Evolutionary conservation across 768 basidiomycete species (phyloP).

Genomic region (Kwoniella sp.): DNA sequence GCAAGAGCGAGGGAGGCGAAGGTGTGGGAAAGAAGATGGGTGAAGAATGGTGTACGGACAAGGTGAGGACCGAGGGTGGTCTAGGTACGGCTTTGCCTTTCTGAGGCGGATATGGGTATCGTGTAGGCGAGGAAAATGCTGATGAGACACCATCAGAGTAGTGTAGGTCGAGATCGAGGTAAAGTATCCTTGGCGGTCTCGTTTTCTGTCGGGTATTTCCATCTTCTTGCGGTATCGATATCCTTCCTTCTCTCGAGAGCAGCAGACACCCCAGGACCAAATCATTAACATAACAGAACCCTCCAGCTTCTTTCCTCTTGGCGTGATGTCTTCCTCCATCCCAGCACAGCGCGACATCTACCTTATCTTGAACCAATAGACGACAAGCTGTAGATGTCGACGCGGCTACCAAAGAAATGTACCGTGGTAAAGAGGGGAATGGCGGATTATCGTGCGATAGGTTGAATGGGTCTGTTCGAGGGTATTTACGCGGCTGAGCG

Average conservation of each 20-base stretch:
- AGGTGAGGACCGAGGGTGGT: conserved; percentile 60
- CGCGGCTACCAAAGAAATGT: conserved; percentile 73
- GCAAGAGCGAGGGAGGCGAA: conserved; percentile 43
- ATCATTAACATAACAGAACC: conserved; percentile 94
- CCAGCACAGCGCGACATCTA: conserved; percentile 78
- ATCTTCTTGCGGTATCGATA: not conserved
- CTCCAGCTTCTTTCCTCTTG: conserved; percentile 72
- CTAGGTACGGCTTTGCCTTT: conserved; percentile 38
- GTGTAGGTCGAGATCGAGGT: conserved; percentile 89
- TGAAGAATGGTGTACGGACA: conserved; percentile 77
- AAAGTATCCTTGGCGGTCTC: conserved; percentile 66
- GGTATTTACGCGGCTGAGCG: conserved; percentile 30
- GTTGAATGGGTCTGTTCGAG: conserved; percentile 5
- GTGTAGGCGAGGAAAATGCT: conserved; percentile 58
- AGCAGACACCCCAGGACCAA: conserved; percentile 77
- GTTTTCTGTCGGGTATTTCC: conserved; percentile 48
- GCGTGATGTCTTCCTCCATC: conserved; percentile 94
- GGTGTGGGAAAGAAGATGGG: conserved; percentile 77
- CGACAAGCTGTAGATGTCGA: conserved; percentile 74
- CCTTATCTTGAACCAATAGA: conserved; percentile 58
- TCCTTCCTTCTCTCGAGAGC: conserved; percentile 55
- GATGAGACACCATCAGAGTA: conserved; percentile 85
- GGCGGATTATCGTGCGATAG: conserved; percentile 73
- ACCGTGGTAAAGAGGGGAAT: conserved; percentile 70
- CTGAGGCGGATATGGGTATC: conserved; percentile 57